These are phyloP conservation scores for Candida quercuum DNA, from an alignment of 805 yeast genomes.

Conservation along the genomic window DNA sequence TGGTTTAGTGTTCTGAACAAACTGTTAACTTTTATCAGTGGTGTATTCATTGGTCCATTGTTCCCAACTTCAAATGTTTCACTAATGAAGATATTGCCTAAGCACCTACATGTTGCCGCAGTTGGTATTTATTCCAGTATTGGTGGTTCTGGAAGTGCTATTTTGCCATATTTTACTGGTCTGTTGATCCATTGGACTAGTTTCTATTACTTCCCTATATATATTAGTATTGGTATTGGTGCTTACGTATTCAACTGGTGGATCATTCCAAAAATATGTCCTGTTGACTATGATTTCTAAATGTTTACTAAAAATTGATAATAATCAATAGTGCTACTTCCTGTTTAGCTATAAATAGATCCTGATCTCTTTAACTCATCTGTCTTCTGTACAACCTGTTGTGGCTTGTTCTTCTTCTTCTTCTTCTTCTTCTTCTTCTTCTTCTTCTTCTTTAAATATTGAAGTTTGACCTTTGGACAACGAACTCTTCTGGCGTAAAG, in stretches of 20 bases:
- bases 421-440: neutral
- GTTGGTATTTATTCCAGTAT: conserved; percentile 72
- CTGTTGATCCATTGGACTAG: conserved; percentile 22
- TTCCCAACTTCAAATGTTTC: conserved; percentile 71
- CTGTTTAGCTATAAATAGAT: neutral
- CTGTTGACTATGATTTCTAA: neutral
- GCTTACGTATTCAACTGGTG: conserved; percentile 10
- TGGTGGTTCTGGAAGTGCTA: conserved; percentile 83
- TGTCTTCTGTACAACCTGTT: neutral
- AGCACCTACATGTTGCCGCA: conserved; percentile 54
- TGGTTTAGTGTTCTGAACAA: conserved; percentile 5
- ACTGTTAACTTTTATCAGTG: conserved; percentile 34
- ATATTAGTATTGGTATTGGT: conserved; percentile 6
- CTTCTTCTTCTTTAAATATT: conserved; percentile 3
- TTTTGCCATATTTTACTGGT: conserved; percentile 64
- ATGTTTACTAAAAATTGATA: no score
- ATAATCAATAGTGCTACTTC: no score
- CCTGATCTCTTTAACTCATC: neutral
- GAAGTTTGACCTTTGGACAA: conserved; percentile 17
- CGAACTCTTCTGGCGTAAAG: conserved; percentile 89
- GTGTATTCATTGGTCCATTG: conserved; percentile 62
- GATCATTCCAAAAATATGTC: conserved; percentile 3
- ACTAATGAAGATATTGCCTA: conserved; percentile 58
- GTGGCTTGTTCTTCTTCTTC: neutral
- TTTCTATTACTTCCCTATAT: conserved; percentile 22